These are phyloP conservation scores for Xylaria telfairii DNA, from an alignment of 495 filamentous ascomycete species.

Conservation along the genomic window DNA sequence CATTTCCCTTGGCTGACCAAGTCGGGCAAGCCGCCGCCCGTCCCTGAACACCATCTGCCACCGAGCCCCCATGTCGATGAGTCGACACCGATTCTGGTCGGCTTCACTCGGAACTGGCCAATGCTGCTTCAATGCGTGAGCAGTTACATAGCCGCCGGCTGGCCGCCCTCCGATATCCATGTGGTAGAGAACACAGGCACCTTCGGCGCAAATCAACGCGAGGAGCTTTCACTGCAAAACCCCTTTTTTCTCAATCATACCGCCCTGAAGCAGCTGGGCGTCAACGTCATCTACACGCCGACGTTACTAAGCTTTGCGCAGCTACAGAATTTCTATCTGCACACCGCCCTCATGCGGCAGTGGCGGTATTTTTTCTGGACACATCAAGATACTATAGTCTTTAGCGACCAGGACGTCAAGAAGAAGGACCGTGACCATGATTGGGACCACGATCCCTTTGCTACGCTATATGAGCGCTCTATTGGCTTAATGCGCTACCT, in stretches of 20 bases:
- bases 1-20: slow-evolving; percentile 38
- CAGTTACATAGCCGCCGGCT: slow-evolving; percentile 65
- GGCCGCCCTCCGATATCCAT: slow-evolving; percentile 65
- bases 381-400: slow-evolving; percentile 63
- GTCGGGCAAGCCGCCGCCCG: slow-evolving; percentile 27
- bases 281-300: slow-evolving; percentile 62
- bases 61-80: slow-evolving; percentile 46
- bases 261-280: slow-evolving; percentile 56
- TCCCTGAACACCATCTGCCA: slow-evolving; percentile 47
- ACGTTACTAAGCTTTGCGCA: slow-evolving; percentile 67
- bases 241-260: slow-evolving; percentile 67
- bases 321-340: slow-evolving; percentile 66
- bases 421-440: slow-evolving; percentile 45
- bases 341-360: slow-evolving; percentile 47
- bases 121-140: slow-evolving; percentile 63
- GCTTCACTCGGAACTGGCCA: slow-evolving; percentile 66
- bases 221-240: slow-evolving; percentile 60
- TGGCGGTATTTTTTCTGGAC: slow-evolving; percentile 67
- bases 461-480: slow-evolving; percentile 50
- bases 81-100: slow-evolving; percentile 61
- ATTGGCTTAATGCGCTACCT: slow-evolving; percentile 42
- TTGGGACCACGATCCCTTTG: slow-evolving; percentile 50
- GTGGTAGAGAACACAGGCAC: slow-evolving; percentile 68
- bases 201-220: slow-evolving; percentile 58
- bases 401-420: slow-evolving; percentile 55